Evolutionary conservation across 306 rosid genomes (phyloP).

Genomic region (Quercus dentata): DNA sequence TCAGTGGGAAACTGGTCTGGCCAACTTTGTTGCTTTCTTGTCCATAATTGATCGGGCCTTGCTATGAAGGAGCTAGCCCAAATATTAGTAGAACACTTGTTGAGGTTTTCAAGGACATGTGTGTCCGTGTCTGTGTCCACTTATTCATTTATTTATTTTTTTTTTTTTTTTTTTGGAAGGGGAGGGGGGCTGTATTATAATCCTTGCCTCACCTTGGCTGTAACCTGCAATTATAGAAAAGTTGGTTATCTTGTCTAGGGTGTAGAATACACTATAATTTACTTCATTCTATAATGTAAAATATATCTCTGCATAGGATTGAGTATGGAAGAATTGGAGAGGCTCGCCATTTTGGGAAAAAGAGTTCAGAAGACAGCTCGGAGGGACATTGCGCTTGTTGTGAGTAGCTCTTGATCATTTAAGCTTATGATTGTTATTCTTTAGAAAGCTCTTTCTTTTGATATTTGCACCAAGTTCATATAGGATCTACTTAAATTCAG

Average conservation of each 20-base stretch:
- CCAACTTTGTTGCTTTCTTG: background rate
- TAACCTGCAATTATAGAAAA: background rate
- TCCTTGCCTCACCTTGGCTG: too few species aligned
- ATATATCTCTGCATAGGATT: conserved; percentile 49
- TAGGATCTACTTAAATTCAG: background rate
- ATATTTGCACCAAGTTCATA: background rate
- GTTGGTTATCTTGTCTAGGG: conserved; percentile 1
- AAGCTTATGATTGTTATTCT: background rate
- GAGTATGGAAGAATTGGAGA: conserved; percentile 65
- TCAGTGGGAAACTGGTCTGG: background rate
- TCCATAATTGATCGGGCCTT: background rate
- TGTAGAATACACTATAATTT: background rate
- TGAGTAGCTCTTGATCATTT: conserved; percentile 38
- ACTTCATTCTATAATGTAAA: background rate
- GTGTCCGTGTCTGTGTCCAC: too few species aligned
- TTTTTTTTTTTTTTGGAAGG: too few species aligned
- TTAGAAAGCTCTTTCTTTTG: background rate
- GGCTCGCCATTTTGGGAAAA: conserved; percentile 68
- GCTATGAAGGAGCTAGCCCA: background rate
- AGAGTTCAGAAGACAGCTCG: conserved; percentile 86
- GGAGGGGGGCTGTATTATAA: background rate
- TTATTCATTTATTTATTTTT: background rate
- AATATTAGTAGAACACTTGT: background rate
- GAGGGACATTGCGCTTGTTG: conserved; percentile 89
- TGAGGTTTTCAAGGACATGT: background rate